These are phyloP conservation scores for Marasmius oreades DNA, from an alignment of 1,284 basidiomycete species.

Conservation along the genomic window DNA sequence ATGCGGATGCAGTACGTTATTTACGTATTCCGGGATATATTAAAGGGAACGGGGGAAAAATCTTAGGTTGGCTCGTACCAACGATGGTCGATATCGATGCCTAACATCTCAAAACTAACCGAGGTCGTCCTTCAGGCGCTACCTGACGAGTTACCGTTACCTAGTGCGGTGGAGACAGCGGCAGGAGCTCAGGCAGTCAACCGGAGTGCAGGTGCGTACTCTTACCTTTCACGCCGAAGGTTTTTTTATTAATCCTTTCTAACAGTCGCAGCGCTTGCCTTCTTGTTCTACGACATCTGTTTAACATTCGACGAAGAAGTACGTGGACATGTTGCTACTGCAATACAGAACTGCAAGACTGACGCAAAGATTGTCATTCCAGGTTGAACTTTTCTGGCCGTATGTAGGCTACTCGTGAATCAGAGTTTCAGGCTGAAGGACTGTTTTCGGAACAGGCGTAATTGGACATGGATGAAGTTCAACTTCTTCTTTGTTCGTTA, in stretches of 20 bases:
- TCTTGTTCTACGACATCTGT: conserved; percentile 38
- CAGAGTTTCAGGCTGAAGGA: too few species aligned
- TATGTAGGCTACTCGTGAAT: background rate
- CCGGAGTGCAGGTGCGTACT: conserved; percentile 24
- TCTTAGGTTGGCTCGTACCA: background rate
- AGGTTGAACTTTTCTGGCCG: conserved; percentile 9
- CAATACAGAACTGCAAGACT: background rate
- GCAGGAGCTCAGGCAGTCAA: conserved; percentile 24
- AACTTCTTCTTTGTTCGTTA: conserved; percentile 9
- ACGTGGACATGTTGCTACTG: conserved; percentile 7
- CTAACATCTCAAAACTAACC: background rate
- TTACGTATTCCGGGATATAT: too few species aligned
- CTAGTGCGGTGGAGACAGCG: conserved; percentile 9
- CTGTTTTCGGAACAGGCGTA: background rate
- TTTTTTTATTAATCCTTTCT: background rate
- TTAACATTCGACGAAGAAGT: conserved; percentile 40
- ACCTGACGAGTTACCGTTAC: background rate
- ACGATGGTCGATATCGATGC: background rate
- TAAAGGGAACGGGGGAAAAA: background rate
- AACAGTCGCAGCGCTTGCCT: conserved; percentile 36
- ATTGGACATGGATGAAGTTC: conserved; percentile 11
- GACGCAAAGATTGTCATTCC: background rate
- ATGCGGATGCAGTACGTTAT: too few species aligned
- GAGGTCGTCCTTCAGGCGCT: background rate
- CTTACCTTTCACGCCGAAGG: background rate